Evolutionary conservation across 108 stramenopile species (phyloP), one percentile per base, ranked within the genome.

Genomic region (Parmales sp.): DNA sequence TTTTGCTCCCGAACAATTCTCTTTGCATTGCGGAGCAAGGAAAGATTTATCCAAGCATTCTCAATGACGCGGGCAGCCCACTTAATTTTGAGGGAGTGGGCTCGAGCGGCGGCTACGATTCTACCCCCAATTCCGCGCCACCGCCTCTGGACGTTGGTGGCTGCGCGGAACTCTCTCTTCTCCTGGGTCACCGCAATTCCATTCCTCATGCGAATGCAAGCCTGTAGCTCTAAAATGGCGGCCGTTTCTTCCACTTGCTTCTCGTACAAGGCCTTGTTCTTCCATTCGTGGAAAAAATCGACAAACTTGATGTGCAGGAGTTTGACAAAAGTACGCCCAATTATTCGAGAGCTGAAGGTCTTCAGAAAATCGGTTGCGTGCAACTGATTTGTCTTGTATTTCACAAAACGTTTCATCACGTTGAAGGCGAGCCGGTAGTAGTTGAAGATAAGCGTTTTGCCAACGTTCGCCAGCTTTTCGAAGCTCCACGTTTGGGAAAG

Each of bases 21-120:
- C 54, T 34, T 60, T 1, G 54, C 54, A 20, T 11, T 20, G n/a
- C 54, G 13, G 3, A 60, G 29, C 2, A 60, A 28, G 11, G 13
- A 20, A 34, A 60, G 54, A 4, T 60, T 60, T 3, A 60, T 60
- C 54, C 54, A 60, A 3, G 54, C 54, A 11, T 11, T 60, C 54
- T 60, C 54, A 5, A 60, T 60, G 54, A 60, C 54, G 29, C 26
- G 18, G n/a, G 54, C 54, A 31, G 54, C 54, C 54, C 54, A 60
- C 54, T 60, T 60, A 28, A 60, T 60, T 34, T 34, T 60, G n/a
- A 60, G 20, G 54, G 29, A 60, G 20, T 60, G 31, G 31, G 31
- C 3, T 34, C 54, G 29, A 11, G 54, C 54, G 31, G 0, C 54
- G 3, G 54, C 54, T 13, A 34, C 20, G 7, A 34, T 28, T 4